A percentile compares a stretch with the other conserved stretches of the same genome.
phyloP scores from a whole-genome alignment of 805 yeast species.

The Ogataea pilisensis region DNA sequence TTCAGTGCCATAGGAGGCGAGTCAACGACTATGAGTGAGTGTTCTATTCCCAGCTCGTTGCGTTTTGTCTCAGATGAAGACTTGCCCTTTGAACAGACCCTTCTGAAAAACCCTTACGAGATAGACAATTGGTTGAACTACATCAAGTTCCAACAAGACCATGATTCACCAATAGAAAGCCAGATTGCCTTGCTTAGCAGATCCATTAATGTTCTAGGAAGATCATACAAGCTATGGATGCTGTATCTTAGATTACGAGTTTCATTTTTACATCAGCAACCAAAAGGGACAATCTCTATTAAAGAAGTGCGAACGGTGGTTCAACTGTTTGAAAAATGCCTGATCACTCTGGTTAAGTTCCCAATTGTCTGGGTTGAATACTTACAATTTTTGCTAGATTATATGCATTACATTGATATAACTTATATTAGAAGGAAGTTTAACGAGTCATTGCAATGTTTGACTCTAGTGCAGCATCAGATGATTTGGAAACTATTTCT shows the following conservation, averaged over 20 bases:
- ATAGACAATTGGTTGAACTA: slow-evolving; percentile 45
- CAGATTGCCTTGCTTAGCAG: slow-evolving; percentile 48
- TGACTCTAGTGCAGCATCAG: slow-evolving; percentile 53
- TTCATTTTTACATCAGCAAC: background rate
- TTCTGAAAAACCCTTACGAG: slow-evolving; percentile 33
- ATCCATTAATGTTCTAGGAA: slow-evolving; percentile 40
- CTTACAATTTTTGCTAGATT: slow-evolving; percentile 37
- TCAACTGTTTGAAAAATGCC: slow-evolving; percentile 42
- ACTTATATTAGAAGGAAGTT: slow-evolving; percentile 40
- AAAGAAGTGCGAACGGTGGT: slow-evolving; percentile 7
- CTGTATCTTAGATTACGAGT: slow-evolving; percentile 41
- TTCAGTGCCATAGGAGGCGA: no score
- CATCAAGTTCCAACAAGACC: slow-evolving; percentile 30
- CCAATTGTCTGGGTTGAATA: slow-evolving; percentile 52
- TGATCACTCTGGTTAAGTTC: slow-evolving; percentile 39
- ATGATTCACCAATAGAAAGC: slow-evolving; percentile 22
- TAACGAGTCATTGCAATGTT: slow-evolving; percentile 43
- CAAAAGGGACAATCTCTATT: slow-evolving; percentile 1
- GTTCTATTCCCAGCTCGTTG: no score
- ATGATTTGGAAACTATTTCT: slow-evolving; percentile 54
- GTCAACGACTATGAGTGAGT: no score
- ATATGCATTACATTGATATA: slow-evolving; percentile 27
- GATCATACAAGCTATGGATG: slow-evolving; percentile 55
- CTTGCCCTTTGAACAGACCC: slow-evolving; percentile 32
- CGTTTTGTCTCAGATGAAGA: slow-evolving; percentile 25